A percentile compares a stretch with the other conserved stretches of the same genome.
phyloP scores from a whole-genome alignment of 2,329 filamentous ascomycete genomes.

The Exophiala viscosa region DNA sequence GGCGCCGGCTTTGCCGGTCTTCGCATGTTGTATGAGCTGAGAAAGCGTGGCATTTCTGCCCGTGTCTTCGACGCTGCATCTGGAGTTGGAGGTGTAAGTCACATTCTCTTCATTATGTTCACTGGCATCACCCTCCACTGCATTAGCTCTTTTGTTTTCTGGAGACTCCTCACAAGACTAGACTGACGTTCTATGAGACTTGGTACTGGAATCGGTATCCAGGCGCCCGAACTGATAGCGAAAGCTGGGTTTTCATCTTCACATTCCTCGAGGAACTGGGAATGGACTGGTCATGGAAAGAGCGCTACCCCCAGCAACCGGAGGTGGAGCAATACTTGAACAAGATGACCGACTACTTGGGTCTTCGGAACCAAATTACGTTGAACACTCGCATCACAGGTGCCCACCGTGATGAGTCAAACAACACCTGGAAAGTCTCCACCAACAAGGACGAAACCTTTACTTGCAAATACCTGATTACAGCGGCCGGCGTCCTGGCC shows the following conservation, averaged over 20 bases:
- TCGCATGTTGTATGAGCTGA: constrained; percentile 45
- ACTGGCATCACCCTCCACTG: no score
- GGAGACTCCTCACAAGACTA: no score
- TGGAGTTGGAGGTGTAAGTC: constrained; percentile 42
- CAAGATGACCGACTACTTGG: constrained; percentile 44
- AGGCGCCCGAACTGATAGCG: constrained; percentile 46
- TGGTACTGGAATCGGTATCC: constrained; percentile 37
- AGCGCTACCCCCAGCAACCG: constrained; percentile 34
- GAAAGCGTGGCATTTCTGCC: constrained; percentile 46
- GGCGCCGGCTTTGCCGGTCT: constrained; percentile 5
- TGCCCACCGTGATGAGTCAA: constrained; percentile 37
- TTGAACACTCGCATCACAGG: constrained; percentile 44
- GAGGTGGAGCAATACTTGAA: constrained; percentile 47
- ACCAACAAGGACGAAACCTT: constrained; percentile 40
- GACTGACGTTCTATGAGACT: no score
- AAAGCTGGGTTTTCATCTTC: constrained; percentile 42
- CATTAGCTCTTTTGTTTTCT: no score
- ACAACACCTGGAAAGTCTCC: constrained; percentile 42
- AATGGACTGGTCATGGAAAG: constrained; percentile 31
- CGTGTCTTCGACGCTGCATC: constrained; percentile 42
- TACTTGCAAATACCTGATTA: constrained; percentile 43
- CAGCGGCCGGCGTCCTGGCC: constrained; percentile 51
- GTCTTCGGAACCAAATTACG: constrained; percentile 42
- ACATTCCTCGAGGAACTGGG: constrained; percentile 36
- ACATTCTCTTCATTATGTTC: no score